A percentile compares a stretch with the other conserved stretches of the same genome.
Evolutionary conservation across 164 flowering plant genomes (phyloP).

Genomic region (Umbellularia californica): DNA sequence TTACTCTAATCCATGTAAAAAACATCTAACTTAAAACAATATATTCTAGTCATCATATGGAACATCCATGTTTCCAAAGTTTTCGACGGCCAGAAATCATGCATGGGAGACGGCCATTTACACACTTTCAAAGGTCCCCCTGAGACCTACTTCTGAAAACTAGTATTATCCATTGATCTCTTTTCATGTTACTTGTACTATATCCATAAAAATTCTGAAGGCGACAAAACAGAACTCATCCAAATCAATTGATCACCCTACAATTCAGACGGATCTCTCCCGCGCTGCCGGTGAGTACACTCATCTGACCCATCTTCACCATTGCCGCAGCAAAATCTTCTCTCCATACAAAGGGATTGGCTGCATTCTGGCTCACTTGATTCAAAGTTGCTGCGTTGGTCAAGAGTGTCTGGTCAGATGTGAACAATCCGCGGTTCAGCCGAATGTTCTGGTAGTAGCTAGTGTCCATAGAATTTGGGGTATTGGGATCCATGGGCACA

Average conservation of each 20-base stretch:
- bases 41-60: too few relatives aligned
- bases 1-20: too few relatives aligned
- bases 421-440: constrained; percentile 37
- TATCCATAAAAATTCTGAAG: not conserved
- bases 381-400: constrained; percentile 29
- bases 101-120: too few relatives aligned
- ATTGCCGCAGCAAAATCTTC: constrained; percentile 48
- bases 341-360: constrained; percentile 24
- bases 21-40: too few relatives aligned
- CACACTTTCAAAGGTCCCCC: too few relatives aligned
- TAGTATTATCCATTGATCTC: too few relatives aligned
- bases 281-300: constrained; percentile 42
- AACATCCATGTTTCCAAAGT: too few relatives aligned
- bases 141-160: too few relatives aligned
- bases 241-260: constrained; percentile 35
- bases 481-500: constrained; percentile 40
- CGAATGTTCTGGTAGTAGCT: constrained; percentile 34
- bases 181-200: too few relatives aligned
- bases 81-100: too few relatives aligned
- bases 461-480: constrained; percentile 28
- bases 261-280: constrained; percentile 57
- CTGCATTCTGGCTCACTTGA: constrained; percentile 36
- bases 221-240: not conserved
- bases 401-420: constrained; percentile 54
- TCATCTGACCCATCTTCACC: constrained; percentile 61